These are phyloP conservation scores for Parastagonospora avenae DNA, from an alignment of 2,329 filamentous ascomycete species.

Conservation along the genomic window DNA sequence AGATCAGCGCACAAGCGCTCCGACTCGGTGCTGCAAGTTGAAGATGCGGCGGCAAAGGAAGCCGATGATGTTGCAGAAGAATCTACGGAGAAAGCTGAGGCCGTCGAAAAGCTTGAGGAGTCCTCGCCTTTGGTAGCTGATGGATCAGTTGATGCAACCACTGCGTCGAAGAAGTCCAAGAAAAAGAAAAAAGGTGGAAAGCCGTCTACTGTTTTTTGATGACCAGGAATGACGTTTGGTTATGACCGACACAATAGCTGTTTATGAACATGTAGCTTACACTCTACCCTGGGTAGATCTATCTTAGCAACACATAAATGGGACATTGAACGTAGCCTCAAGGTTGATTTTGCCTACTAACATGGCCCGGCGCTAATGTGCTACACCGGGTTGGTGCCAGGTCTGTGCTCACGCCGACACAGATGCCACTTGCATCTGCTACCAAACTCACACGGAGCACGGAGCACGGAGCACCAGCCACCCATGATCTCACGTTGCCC, in stretches of 20 bases:
- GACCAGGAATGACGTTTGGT: neutral
- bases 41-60: neutral
- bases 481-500: too few species aligned
- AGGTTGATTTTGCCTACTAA: too few species aligned
- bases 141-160: neutral
- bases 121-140: neutral
- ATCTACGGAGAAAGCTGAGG: neutral
- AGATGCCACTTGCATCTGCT: too few species aligned
- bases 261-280: neutral
- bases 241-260: neutral
- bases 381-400: too few species aligned
- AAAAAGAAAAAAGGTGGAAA: slow-evolving; percentile 11
- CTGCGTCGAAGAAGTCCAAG: slow-evolving; percentile 13
- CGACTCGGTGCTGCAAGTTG: slow-evolving; percentile 21
- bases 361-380: too few species aligned
- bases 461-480: too few species aligned
- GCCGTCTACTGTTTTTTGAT: neutral
- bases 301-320: neutral
- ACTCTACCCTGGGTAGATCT: neutral
- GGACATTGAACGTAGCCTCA: too few species aligned
- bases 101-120: neutral
- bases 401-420: too few species aligned
- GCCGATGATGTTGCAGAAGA: neutral
- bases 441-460: too few species aligned
- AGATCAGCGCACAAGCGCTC: slow-evolving; percentile 7